Base-by-base conservation (phyloP, 108 stramenopile genomes). In the Cyclotella choctawhatcheeana region DNA sequence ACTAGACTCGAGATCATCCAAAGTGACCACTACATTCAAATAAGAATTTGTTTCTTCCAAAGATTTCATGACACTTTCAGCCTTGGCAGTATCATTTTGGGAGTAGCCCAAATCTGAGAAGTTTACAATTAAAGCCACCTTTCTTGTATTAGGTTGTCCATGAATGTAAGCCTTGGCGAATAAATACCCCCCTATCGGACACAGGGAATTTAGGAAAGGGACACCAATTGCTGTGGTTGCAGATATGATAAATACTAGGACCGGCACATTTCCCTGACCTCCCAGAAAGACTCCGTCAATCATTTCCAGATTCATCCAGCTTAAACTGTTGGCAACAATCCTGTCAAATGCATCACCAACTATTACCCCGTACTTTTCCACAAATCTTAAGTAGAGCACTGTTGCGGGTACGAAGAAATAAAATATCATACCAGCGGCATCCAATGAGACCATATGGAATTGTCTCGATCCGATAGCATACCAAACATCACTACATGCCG, bases 401-500 rank as follows among this genome's bases (percentile, higher is more conserved):
- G 52, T 56, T 20, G 40, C 37, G 8, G 81, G 81, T 7, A 37
- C 48, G 45, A 77, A 44, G 50, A 82, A 77, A 26, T 62, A 82
- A 14, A 82, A 2, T 31, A 73, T 66, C 70, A 82, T 77, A 4
- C 81, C 76, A 7, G 30, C 48, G 21, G 71, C 64, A 32, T 82
- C 81, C 40, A 82, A 33, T 27, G 76, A 77, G 12, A 82, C 58
- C 81, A 82, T 82, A 52, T 73, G 76, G 32, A 82, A 82, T 30
- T 82, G 81, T 26, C 81, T 76, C 40, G 81, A 77, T 17, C 81
- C 81, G 30, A 82, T 71, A 14, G 76, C 50, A 30, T 82, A 82
- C 81, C 81, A 82, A 12, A 67, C 63, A 53, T 82, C 81, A 2
- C 71, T 58, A 2, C 73, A 45, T 0, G 56, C 21, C 13, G 81